Percentiles rank a stretch among this genome's conserved stretches.
Conservation (phyloP, 345 rosid species). For the Boechera retrofracta region DNA sequence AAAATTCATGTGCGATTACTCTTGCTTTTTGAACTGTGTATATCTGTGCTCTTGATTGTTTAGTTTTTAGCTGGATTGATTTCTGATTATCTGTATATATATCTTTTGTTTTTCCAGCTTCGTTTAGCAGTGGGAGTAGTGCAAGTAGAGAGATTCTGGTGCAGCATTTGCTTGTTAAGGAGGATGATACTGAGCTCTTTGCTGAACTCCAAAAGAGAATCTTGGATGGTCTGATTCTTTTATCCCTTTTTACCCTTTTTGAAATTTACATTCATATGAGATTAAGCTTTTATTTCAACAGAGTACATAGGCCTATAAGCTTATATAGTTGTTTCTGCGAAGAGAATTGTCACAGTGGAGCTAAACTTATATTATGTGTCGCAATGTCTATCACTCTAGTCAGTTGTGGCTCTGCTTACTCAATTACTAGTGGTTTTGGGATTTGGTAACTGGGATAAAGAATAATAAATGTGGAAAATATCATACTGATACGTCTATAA, state of each 20-base stretch:
- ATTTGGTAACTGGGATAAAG: neutral
- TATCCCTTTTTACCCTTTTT: neutral
- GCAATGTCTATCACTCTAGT: neutral
- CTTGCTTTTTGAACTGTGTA: neutral
- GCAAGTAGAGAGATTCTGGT: conserved; percentile 69
- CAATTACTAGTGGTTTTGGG: conserved; percentile 1
- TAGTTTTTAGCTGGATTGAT: neutral
- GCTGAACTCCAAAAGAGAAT: conserved; percentile 62
- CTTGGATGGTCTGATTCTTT: conserved; percentile 54
- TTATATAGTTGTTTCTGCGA: neutral
- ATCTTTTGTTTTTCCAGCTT: conserved; percentile 49
- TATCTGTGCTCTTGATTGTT: neutral
- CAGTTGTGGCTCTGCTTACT: neutral
- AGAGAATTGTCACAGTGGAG: neutral
- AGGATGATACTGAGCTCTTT: conserved; percentile 66
- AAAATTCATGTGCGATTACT: neutral
- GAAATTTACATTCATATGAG: neutral
- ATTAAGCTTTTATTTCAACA: conserved; percentile 22
- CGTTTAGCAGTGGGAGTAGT: conserved; percentile 58
- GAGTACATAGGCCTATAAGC: neutral
- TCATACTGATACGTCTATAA: neutral
- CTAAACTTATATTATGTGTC: neutral
- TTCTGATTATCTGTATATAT: conserved; percentile 4
- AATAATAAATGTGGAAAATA: conserved; percentile 9
- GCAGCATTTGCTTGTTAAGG: conserved; percentile 88